Evolutionary conservation across 768 basidiomycete genomes (phyloP), one percentile per base, ranked within the genome.

Genomic region (Boletus vermiculosoides): DNA sequence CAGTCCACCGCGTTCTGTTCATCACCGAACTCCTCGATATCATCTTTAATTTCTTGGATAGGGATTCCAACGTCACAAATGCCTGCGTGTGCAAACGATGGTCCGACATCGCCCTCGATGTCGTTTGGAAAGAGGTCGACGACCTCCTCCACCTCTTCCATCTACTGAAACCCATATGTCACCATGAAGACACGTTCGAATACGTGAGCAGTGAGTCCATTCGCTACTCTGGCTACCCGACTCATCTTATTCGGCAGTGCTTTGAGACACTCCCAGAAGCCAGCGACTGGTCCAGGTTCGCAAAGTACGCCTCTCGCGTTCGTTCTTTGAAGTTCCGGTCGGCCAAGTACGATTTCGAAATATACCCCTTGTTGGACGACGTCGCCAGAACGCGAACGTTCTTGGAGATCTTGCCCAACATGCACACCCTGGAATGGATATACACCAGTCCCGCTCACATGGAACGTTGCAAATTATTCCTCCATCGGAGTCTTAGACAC

Each of bases 11-110:
- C 36, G 79, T 82, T 7, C 65, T 86, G 1, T 71, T 65, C 30
- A 83, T 85, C 22, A 82, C 85, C 0, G 86, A 87, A 66, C 76
- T 87, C 0, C 71, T 86, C 23, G 78, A 83, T 50, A 77, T 83
- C 66, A 72, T 88, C 10, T 82, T 87, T 66, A 69, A 68, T 33
- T 79, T 75, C 57, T 61, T 84, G 23, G 80, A 81, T 57, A 62
- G 62, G 9, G 33, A 55, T 2, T 67, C 76, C 4, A 79, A 83
- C 60, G 73, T 73, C 1, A 56, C 55, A 2, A 84, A 80, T 50
- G 84, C 81, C 3, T 69, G 72, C 31, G 83, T 86, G 16, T 87
- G 81, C 74, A 84, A 77, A 60, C 62, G 57, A 46, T 88, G 86
- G 86, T 82, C 80, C 2, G 77, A 81, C 12, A 68, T 82, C 25